phyloP scores from a whole-genome alignment of 2,329 filamentous ascomycete species.

The Microascus cirrosus region DNA sequence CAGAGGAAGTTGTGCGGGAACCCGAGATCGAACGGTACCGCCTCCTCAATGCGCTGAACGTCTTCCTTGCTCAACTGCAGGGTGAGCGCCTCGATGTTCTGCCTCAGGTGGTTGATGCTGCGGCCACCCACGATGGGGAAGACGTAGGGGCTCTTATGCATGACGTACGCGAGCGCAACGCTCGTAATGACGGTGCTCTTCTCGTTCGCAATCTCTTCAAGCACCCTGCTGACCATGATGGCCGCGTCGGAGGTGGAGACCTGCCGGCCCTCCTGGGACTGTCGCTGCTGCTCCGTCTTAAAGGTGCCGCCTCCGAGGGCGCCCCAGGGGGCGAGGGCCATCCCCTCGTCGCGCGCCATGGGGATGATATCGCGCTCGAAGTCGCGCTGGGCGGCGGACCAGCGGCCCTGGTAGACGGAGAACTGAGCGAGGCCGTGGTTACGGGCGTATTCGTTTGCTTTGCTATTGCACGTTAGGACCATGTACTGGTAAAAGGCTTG shows the following conservation, averaged over 20 bases:
- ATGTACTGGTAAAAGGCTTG: neutral
- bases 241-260: constrained; percentile 35
- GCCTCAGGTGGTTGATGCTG: constrained; percentile 57
- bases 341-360: constrained; percentile 28
- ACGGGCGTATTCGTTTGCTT: constrained; percentile 15
- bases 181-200: constrained; percentile 22
- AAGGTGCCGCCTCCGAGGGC: constrained; percentile 38
- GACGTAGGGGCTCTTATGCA: constrained; percentile 60
- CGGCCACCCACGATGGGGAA: constrained; percentile 64
- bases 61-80: constrained; percentile 50
- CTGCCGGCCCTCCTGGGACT: constrained; percentile 7
- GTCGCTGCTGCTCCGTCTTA: constrained; percentile 24
- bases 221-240: constrained; percentile 29
- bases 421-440: constrained; percentile 15
- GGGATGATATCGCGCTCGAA: constrained; percentile 31
- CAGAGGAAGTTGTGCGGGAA: constrained; percentile 55
- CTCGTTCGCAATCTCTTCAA: constrained; percentile 36
- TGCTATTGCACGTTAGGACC: neutral
- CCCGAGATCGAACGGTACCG: constrained; percentile 50
- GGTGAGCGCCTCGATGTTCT: constrained; percentile 57
- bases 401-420: constrained; percentile 28
- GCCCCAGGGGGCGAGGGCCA: constrained; percentile 50
- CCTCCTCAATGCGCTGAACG: constrained; percentile 53
- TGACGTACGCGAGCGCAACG: constrained; percentile 59
- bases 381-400: constrained; percentile 25